A percentile compares a stretch with the other conserved stretches of the same genome.
These are phyloP conservation scores for Aspergillus fumigatiaffinis DNA, from an alignment of 2,329 filamentous ascomycete genomes.

Conservation along the genomic window DNA sequence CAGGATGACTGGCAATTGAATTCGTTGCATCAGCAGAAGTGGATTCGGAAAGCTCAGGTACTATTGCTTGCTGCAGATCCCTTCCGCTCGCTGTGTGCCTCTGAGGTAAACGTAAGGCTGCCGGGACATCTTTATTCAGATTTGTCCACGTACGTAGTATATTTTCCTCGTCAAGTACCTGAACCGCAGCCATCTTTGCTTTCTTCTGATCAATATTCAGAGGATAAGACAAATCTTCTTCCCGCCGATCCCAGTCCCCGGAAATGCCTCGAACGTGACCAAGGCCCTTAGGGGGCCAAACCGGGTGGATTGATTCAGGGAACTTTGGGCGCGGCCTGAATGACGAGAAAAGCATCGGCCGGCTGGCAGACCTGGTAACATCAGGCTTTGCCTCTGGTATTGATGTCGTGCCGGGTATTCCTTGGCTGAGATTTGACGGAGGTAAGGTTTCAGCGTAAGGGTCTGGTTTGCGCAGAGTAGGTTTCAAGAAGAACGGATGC, in stretches of 20 bases:
- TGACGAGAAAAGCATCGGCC: slow-evolving; percentile 7
- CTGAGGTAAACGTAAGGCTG: slow-evolving; percentile 25
- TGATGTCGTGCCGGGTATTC: neutral
- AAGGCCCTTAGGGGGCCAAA: slow-evolving; percentile 38
- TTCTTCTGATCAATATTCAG: slow-evolving; percentile 32
- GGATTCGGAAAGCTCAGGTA: slow-evolving; percentile 25
- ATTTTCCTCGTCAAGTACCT: slow-evolving; percentile 33
- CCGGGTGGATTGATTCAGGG: slow-evolving; percentile 29
- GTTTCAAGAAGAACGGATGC: slow-evolving; percentile 68
- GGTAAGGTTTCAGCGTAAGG: neutral
- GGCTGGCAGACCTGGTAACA: neutral
- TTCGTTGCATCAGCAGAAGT: slow-evolving; percentile 1
- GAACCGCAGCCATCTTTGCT: slow-evolving; percentile 30
- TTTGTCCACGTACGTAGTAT: slow-evolving; percentile 20
- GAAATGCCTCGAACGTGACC: slow-evolving; percentile 50
- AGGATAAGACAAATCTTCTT: neutral
- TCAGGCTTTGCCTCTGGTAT: neutral
- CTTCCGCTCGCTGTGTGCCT: slow-evolving; percentile 28
- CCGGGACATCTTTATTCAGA: neutral
- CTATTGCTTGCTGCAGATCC: slow-evolving; percentile 25
- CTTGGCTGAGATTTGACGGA: neutral
- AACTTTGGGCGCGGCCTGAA: slow-evolving; percentile 25
- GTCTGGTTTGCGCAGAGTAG: slow-evolving; percentile 33
- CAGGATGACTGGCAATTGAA: slow-evolving; percentile 47
- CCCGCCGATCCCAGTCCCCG: neutral